phyloP scores from a whole-genome alignment of 768 basidiomycete species.

The Hericium rajendrae region DNA sequence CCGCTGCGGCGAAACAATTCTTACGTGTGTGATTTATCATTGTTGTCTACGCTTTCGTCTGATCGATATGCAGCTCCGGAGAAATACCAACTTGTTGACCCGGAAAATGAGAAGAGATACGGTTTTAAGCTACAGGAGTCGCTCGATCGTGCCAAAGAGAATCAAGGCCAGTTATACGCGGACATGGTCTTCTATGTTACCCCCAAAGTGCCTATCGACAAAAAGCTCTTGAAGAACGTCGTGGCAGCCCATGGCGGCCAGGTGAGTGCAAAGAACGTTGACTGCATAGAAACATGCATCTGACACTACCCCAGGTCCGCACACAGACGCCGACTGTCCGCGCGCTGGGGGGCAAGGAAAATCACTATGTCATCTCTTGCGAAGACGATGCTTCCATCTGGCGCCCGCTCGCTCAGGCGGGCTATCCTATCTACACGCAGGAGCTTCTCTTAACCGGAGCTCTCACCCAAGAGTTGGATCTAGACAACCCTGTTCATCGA shows the following conservation, averaged over 20 bases:
- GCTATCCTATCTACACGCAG: conserved; percentile 52
- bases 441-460: conserved; percentile 60
- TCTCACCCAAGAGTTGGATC: conserved; percentile 58
- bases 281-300: background rate
- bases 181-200: conserved; percentile 72
- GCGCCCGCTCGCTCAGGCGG: conserved; percentile 44
- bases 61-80: conserved; percentile 44
- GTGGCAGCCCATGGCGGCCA: conserved; percentile 63
- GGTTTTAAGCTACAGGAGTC: conserved; percentile 54
- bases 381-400: conserved; percentile 56
- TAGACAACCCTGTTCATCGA: conserved; percentile 33
- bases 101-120: conserved; percentile 54
- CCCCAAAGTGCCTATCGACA: conserved; percentile 47
- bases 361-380: conserved; percentile 59
- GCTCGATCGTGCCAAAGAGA: conserved; percentile 44
- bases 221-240: conserved; percentile 57
- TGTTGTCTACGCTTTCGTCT: background rate
- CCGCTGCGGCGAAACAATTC: conserved; percentile 43
- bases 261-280: conserved; percentile 25
- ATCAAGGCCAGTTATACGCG: conserved; percentile 46
- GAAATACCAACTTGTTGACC: conserved; percentile 51
- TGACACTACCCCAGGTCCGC: conserved; percentile 24
- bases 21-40: conserved; percentile 41
- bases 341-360: conserved; percentile 36
- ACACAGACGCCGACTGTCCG: conserved; percentile 44